Evolutionary conservation across 2,329 filamentous ascomycete genomes (phyloP).

Genomic region (Colletotrichum incanum): DNA sequence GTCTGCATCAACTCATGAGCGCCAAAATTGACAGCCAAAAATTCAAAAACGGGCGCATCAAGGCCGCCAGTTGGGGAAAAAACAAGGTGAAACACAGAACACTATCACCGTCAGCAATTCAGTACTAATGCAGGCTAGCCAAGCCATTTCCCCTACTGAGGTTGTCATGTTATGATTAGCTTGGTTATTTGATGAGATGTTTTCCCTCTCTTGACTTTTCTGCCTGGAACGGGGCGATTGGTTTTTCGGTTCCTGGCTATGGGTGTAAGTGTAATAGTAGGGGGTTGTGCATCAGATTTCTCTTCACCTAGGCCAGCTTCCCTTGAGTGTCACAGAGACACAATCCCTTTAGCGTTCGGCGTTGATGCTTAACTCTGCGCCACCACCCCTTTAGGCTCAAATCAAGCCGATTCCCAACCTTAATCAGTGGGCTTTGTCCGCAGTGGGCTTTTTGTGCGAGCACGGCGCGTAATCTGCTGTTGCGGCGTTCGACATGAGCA

Average conservation of each 20-base stretch:
- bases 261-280: too few relatives aligned
- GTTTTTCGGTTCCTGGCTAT: too few relatives aligned
- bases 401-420: conserved; percentile 20
- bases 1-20: conserved; percentile 8
- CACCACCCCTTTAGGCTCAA: neutral
- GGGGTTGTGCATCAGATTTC: too few relatives aligned
- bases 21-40: neutral
- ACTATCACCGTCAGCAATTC: too few relatives aligned
- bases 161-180: too few relatives aligned
- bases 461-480: neutral
- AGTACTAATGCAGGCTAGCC: too few relatives aligned
- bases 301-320: neutral
- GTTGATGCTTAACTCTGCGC: neutral
- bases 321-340: neutral
- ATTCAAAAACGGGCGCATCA: neutral
- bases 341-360: neutral
- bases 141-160: too few relatives aligned
- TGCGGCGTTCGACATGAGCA: neutral
- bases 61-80: neutral
- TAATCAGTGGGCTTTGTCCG: conserved; percentile 12
- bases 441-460: neutral
- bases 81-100: too few relatives aligned
- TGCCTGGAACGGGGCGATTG: too few relatives aligned
- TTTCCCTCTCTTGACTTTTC: too few relatives aligned
- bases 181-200: too few relatives aligned